Base-by-base conservation (phyloP, 2,329 filamentous ascomycete genomes). In the Penicillium oxalicum region DNA sequence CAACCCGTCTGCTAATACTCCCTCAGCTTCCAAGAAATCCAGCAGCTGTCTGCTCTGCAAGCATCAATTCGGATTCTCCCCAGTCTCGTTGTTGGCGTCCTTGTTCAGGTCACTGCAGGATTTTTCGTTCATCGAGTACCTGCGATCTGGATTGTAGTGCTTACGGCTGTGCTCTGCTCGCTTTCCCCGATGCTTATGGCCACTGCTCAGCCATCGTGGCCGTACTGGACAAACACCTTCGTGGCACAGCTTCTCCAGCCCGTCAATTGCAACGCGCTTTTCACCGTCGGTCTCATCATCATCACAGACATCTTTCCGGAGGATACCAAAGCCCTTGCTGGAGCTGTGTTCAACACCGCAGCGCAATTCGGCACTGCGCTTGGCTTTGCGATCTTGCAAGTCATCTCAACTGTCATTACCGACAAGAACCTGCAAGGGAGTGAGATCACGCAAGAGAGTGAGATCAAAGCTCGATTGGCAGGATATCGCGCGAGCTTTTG, bases 181-280 rank as follows among this genome's bases (percentile, higher is more conserved):
- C 55, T 66, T 0, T 67, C 76, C 0, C 78, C 79, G 0, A 60
- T 82, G 4, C 64, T 82, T 3, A 82, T 82, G 79, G 80, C 78
- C 0, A 37, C 81, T 4, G 70, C 76, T 18, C 59, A 74, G 3
- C 72, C 76, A 0, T 44, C 58, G 0, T 78, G 73, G 73, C 62
- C 70, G 1, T 83, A 80, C 58, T 82, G 78, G 78, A 63, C 63
- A 32, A 68, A 64, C 41, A 70, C 69, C 7, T 78, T 78, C 48
- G 54, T 72, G 8, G 70, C 68, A 1, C 53, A 61, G 40, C 33
- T 60, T 0, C 41, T 66, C 6, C 50, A 54, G 9, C 25, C 39
- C 5, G 25, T 48, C 42, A 34, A 45, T 26, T 24, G 41, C 45
- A 37, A 45, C 24, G 35, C 43, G 11, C 43, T 45, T 4, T 45